phyloP scores from a whole-genome alignment of 768 basidiomycete species.

The Hericium rajendrae region DNA sequence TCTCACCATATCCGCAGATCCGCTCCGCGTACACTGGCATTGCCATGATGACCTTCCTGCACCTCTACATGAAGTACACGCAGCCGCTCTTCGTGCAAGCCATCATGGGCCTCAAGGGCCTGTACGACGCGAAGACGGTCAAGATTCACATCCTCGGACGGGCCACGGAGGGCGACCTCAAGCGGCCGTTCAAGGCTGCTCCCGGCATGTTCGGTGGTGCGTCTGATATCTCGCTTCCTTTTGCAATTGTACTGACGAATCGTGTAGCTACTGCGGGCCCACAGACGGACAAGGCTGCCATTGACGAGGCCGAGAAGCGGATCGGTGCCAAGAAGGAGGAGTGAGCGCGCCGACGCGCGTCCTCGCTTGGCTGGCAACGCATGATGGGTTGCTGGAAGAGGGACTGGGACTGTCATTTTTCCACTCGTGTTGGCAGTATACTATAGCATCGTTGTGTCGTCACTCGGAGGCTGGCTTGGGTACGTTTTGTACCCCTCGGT shows the following conservation, averaged over 20 bases:
- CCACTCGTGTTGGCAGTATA: too few relatives aligned
- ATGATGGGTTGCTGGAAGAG: too few relatives aligned
- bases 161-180: slow-evolving; percentile 74
- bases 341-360: background rate
- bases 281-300: slow-evolving; percentile 76
- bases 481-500: too few relatives aligned
- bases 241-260: background rate
- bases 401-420: too few relatives aligned
- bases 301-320: slow-evolving; percentile 84
- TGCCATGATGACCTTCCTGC: slow-evolving; percentile 88
- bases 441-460: too few relatives aligned
- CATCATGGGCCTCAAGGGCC: slow-evolving; percentile 87
- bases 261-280: slow-evolving; percentile 48
- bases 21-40: slow-evolving; percentile 63
- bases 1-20: slow-evolving; percentile 29
- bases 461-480: too few relatives aligned
- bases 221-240: slow-evolving; percentile 15
- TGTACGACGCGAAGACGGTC: slow-evolving; percentile 81
- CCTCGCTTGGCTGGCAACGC: background rate
- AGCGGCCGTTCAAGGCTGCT: slow-evolving; percentile 77
- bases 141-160: slow-evolving; percentile 76
- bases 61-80: slow-evolving; percentile 90
- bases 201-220: slow-evolving; percentile 64
- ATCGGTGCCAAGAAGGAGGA: slow-evolving; percentile 69
- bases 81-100: slow-evolving; percentile 94